Conservation (phyloP, 2,329 filamentous ascomycete genomes). For the Fusarium veterinarium region DNA sequence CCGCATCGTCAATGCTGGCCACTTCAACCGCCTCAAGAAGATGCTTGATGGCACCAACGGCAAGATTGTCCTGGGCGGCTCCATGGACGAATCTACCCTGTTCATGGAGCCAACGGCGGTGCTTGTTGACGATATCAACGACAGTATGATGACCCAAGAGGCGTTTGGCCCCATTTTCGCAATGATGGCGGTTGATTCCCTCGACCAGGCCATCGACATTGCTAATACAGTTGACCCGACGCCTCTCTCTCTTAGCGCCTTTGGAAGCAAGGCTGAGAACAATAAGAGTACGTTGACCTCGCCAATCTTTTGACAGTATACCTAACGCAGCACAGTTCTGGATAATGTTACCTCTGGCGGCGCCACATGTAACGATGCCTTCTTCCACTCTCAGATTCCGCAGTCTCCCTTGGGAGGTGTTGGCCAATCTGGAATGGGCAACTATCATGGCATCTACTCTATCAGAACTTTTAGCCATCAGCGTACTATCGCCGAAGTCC, state of each 20-base stretch:
- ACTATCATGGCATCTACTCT: slow-evolving; percentile 62
- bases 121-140: slow-evolving; percentile 73
- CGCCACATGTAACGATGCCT: slow-evolving; percentile 62
- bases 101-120: slow-evolving; percentile 96
- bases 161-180: slow-evolving; percentile 94
- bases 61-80: slow-evolving; percentile 87
- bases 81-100: slow-evolving; percentile 80
- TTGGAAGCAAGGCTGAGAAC: slow-evolving; percentile 83
- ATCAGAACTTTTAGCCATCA: slow-evolving; percentile 58
- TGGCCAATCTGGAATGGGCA: slow-evolving; percentile 60
- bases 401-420: slow-evolving; percentile 62
- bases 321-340: slow-evolving; percentile 51
- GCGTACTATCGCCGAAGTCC: slow-evolving; percentile 52
- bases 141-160: slow-evolving; percentile 87
- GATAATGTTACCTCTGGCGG: slow-evolving; percentile 59
- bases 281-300: slow-evolving; percentile 69
- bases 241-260: slow-evolving; percentile 85
- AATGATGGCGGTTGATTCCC: slow-evolving; percentile 78
- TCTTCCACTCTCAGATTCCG: slow-evolving; percentile 56
- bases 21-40: slow-evolving; percentile 86
- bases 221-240: slow-evolving; percentile 86
- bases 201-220: slow-evolving; percentile 87
- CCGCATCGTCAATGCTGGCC: slow-evolving; percentile 81
- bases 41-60: slow-evolving; percentile 89
- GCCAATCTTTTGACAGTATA: not conserved